Evolutionary conservation across 2,329 filamentous ascomycete species (phyloP).

Genomic region (Eurotiales sp.): DNA sequence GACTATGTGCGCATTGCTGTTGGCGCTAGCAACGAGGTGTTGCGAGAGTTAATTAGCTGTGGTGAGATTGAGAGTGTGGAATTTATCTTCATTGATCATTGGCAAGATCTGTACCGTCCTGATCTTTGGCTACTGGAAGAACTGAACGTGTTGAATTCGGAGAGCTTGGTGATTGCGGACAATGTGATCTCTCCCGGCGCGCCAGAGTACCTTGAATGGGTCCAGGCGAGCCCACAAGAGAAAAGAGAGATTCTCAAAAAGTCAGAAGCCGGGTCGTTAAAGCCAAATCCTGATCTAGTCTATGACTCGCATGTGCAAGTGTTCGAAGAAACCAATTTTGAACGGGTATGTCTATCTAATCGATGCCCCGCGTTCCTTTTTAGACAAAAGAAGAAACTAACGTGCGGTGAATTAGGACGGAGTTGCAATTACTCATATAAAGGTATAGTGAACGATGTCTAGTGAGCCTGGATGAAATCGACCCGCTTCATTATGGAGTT

Average conservation of each 20-base stretch:
- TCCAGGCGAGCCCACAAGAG: not conserved
- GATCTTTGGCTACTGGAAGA: conserved; percentile 3
- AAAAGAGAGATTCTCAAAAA: conserved; percentile 1
- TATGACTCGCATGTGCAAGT: not conserved
- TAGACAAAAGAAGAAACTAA: not conserved
- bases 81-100: conserved; percentile 2
- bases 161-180: not conserved
- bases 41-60: not conserved
- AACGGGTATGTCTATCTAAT: not conserved
- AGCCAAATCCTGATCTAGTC: not conserved
- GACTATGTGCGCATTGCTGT: conserved; percentile 65
- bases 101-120: conserved; percentile 1
- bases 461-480: too few species aligned
- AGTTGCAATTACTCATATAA: not conserved
- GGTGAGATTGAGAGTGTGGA: not conserved
- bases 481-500: too few species aligned
- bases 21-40: conserved; percentile 36
- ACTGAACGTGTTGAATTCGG: not conserved
- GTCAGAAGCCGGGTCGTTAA: not conserved
- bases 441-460: not conserved
- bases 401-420: not conserved
- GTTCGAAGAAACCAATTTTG: not conserved
- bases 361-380: not conserved
- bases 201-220: conserved; percentile 5
- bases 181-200: conserved; percentile 4